Percentiles rank a stretch among this genome's conserved stretches.
These are phyloP conservation scores for Plasmodium billcollinsi DNA, from an alignment of 169 alveolate genomes.

Conservation along the genomic window DNA sequence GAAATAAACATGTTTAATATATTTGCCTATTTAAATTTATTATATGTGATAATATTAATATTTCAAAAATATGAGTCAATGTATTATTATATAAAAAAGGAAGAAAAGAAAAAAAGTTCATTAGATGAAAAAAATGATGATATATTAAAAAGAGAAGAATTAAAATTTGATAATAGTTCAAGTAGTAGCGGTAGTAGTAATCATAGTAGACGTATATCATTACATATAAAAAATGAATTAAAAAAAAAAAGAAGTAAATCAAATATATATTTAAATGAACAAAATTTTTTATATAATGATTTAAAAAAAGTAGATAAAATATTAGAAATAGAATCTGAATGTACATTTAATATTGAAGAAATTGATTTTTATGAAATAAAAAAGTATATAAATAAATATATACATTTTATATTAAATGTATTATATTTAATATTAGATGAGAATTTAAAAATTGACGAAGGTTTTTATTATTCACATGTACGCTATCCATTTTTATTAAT, in stretches of 20 bases:
- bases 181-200: background rate
- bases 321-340: conserved; percentile 61
- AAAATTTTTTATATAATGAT: conserved; percentile 47
- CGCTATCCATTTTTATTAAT: conserved; percentile 62
- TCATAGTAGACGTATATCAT: conserved; percentile 7
- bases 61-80: conserved; percentile 56
- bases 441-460: conserved; percentile 58
- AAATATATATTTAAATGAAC: conserved; percentile 14
- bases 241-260: conserved; percentile 12
- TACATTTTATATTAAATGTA: conserved; percentile 42
- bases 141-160: conserved; percentile 12
- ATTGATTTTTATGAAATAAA: conserved; percentile 44
- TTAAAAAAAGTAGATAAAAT: conserved; percentile 49
- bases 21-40: conserved; percentile 45
- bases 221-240: conserved; percentile 46
- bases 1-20: conserved; percentile 57
- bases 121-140: conserved; percentile 7
- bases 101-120: conserved; percentile 21
- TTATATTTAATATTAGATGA: conserved; percentile 50
- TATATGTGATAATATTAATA: conserved; percentile 44
- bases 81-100: conserved; percentile 22
- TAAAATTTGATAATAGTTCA: background rate
- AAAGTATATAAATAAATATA: conserved; percentile 52
- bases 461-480: conserved; percentile 32
- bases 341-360: conserved; percentile 53